These are phyloP conservation scores for Chaetomium olivaceum DNA, from an alignment of 2,329 filamentous ascomycete species.

Conservation along the genomic window DNA sequence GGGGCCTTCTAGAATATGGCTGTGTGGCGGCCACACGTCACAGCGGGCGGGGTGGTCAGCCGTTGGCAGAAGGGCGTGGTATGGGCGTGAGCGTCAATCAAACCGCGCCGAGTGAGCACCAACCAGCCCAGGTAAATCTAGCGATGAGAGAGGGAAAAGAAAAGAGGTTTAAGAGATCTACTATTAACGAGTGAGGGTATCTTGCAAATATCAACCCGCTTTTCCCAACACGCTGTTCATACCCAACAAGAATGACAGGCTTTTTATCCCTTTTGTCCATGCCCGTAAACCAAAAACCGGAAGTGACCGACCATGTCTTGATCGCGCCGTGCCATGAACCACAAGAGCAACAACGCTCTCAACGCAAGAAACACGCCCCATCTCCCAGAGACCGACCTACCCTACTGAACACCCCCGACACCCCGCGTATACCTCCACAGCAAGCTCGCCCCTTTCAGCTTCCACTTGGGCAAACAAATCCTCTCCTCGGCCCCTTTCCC, in stretches of 20 bases:
- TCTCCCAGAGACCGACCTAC: background rate
- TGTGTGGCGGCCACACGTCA: background rate
- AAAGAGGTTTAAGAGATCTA: background rate
- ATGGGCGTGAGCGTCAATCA: background rate
- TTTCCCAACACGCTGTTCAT: background rate
- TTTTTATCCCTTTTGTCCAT: background rate
- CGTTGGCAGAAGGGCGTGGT: background rate
- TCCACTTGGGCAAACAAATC: conserved; percentile 25
- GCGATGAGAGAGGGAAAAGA: background rate
- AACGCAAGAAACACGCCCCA: background rate
- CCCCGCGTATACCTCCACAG: conserved; percentile 37
- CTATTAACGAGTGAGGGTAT: conserved; percentile 22
- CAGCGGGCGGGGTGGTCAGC: background rate
- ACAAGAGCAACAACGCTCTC: background rate
- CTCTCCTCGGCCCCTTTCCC: conserved; percentile 11
- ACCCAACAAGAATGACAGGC: background rate
- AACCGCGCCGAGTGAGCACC: background rate
- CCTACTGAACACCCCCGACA: conserved; percentile 5
- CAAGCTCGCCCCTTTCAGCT: conserved; percentile 36
- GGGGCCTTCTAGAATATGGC: conserved; percentile 13
- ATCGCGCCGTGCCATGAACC: conserved; percentile 3
- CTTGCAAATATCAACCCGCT: background rate
- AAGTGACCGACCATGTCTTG: conserved; percentile 19
- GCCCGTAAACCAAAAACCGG: conserved; percentile 2
- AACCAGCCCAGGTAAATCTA: background rate